Conservation (phyloP, 148 eudicot species). For the Chenopodium quinoa region DNA sequence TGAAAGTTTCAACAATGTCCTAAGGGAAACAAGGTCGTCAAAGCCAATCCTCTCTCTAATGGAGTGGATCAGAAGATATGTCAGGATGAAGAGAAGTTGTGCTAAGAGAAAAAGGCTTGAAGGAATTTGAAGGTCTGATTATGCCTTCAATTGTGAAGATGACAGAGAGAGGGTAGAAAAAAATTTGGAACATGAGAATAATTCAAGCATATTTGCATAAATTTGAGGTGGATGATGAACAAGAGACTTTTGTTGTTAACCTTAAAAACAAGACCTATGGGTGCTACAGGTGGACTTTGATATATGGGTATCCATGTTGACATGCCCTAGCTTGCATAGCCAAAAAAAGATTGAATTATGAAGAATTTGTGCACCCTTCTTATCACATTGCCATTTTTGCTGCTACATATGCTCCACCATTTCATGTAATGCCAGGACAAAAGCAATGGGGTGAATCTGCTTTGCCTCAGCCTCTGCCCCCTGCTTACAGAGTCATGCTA, state of each 20-base stretch:
- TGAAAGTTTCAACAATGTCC: no score
- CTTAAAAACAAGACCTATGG: not conserved
- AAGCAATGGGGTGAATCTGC: not conserved
- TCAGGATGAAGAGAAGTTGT: no score
- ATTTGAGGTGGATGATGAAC: not conserved
- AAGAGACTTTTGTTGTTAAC: not conserved
- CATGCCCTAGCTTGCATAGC: constrained; percentile 2
- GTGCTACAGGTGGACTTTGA: not conserved
- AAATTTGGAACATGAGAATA: not conserved
- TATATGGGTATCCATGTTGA: not conserved
- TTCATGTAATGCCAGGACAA: not conserved
- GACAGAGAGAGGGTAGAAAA: no score
- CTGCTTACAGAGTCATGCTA: not conserved
- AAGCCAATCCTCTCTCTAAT: no score
- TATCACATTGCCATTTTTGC: not conserved
- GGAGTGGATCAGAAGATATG: no score
- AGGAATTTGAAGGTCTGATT: no score
- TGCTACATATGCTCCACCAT: not conserved
- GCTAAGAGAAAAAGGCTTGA: no score
- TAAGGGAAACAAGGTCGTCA: no score
- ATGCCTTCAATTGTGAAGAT: no score
- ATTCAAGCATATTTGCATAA: not conserved
- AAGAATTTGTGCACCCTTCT: not conserved
- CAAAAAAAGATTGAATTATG: not conserved
- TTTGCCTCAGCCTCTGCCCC: not conserved